A percentile compares a stretch with the other conserved stretches of the same genome.
Evolutionary conservation across 2,329 filamentous ascomycete species (phyloP).

Genomic region (Harringtonia lauricola): DNA sequence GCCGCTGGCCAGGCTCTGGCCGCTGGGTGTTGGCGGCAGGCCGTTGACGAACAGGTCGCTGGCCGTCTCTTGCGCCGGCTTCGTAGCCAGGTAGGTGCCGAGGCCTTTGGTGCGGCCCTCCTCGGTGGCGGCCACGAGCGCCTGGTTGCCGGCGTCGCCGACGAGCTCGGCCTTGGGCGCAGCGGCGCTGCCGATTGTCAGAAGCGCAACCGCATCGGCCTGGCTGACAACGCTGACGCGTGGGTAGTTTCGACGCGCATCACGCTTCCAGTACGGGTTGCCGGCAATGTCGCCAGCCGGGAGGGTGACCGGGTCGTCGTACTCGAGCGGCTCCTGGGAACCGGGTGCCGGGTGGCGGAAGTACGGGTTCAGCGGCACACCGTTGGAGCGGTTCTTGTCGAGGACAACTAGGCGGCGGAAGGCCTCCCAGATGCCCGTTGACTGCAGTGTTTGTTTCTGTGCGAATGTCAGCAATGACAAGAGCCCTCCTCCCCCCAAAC

Average conservation of each 20-base stretch:
- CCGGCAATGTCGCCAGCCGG: slow-evolving; percentile 83
- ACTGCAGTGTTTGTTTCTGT: slow-evolving; percentile 94
- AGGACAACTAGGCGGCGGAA: slow-evolving; percentile 70
- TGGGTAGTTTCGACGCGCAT: slow-evolving; percentile 73
- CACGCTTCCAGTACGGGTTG: slow-evolving; percentile 95
- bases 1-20: slow-evolving; percentile 43
- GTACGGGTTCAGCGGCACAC: slow-evolving; percentile 84
- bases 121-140: slow-evolving; percentile 63
- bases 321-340: slow-evolving; percentile 54
- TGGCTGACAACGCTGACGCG: slow-evolving; percentile 70
- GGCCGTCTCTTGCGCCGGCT: slow-evolving; percentile 28
- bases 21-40: slow-evolving; percentile 75
- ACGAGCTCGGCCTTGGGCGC: slow-evolving; percentile 75
- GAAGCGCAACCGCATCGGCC: slow-evolving; percentile 72
- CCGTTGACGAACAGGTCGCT: slow-evolving; percentile 61
- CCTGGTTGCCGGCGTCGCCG: slow-evolving; percentile 46
- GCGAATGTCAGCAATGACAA: neutral
- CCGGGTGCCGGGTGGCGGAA: slow-evolving; percentile 82
- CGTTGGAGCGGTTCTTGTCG: slow-evolving; percentile 80
- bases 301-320: slow-evolving; percentile 72
- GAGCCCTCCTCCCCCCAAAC: too few relatives aligned
- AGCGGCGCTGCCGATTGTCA: slow-evolving; percentile 74
- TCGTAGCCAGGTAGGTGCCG: slow-evolving; percentile 59
- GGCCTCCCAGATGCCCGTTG: slow-evolving; percentile 75
- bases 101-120: slow-evolving; percentile 63